Conservation (phyloP, 139 green algal genomes). For the Bryopsis sp. region DNA sequence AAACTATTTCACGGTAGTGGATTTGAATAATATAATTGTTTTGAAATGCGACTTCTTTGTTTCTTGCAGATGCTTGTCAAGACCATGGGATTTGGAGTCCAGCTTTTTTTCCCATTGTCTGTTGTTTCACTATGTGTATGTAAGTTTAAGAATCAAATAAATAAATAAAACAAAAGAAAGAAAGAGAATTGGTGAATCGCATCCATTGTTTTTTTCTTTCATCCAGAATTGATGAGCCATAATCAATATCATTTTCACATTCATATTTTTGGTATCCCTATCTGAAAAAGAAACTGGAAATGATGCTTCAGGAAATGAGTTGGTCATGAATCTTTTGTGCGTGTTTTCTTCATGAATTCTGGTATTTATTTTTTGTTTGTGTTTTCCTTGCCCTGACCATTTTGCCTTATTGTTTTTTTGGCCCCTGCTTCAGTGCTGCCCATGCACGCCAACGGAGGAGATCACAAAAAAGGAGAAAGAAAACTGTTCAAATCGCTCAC, state of each 20-base stretch:
- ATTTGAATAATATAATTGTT: not conserved
- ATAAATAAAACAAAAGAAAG: not conserved
- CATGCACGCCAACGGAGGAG: too few relatives aligned
- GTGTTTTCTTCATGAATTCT: not conserved
- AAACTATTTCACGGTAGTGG: not conserved
- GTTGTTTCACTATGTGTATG: not conserved
- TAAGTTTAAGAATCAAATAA: slow-evolving; percentile 1
- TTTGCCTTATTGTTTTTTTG: not conserved
- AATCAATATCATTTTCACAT: too few relatives aligned
- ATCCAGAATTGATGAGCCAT: slow-evolving; percentile 11
- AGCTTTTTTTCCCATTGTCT: slow-evolving; percentile 18
- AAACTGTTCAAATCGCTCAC: too few relatives aligned
- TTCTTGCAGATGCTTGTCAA: slow-evolving; percentile 18
- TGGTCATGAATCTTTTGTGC: not conserved
- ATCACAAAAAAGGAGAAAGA: too few relatives aligned
- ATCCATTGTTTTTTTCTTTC: slow-evolving; percentile 10
- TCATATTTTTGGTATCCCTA: slow-evolving; percentile 2
- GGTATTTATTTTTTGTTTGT: not conserved
- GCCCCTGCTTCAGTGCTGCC: too few relatives aligned
- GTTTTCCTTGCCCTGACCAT: not conserved
- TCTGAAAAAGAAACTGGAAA: not conserved
- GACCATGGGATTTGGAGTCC: slow-evolving; percentile 12
- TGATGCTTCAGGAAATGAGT: not conserved
- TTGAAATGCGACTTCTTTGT: not conserved
- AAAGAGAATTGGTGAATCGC: slow-evolving; percentile 1